Evolutionary conservation across 1,284 basidiomycete species (phyloP).

Genomic region (Cerrena zonata): DNA sequence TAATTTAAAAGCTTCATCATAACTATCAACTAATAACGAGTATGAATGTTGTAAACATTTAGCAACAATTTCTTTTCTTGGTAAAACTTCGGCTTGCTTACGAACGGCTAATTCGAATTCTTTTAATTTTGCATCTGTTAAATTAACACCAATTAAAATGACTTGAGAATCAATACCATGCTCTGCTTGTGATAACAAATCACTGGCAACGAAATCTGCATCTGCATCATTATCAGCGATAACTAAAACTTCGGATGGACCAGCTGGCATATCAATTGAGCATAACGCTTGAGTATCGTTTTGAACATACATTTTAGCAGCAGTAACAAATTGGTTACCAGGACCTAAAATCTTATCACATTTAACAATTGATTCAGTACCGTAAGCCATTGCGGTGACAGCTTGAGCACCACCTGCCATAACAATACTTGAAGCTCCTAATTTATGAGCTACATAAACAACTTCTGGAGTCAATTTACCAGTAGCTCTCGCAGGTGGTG

Average conservation of each 20-base stretch:
- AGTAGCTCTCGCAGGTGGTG: constrained; percentile 86
- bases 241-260: constrained; percentile 95
- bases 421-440: constrained; percentile 83
- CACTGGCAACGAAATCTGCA: constrained; percentile 90
- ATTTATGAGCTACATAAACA: constrained; percentile 85
- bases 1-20: constrained; percentile 77
- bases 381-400: constrained; percentile 95
- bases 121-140: constrained; percentile 57
- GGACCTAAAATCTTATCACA: constrained; percentile 99
- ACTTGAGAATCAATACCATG: constrained; percentile 98
- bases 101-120: constrained; percentile 86
- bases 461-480: constrained; percentile 92
- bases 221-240: constrained; percentile 86
- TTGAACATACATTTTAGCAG: constrained; percentile 98
- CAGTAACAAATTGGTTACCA: constrained; percentile 99
- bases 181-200: constrained; percentile 95
- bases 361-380: constrained; percentile 92
- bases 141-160: constrained; percentile 78
- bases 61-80: constrained; percentile 87
- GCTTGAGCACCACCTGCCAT: constrained; percentile 97
- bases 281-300: constrained; percentile 95
- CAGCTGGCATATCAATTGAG: constrained; percentile 98
- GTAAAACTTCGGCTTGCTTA: constrained; percentile 78
- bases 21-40: constrained; percentile 72
- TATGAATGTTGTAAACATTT: constrained; percentile 88